Conservation (phyloP, 805 yeast species). For the Wickerhamiella dianesei region DNA sequence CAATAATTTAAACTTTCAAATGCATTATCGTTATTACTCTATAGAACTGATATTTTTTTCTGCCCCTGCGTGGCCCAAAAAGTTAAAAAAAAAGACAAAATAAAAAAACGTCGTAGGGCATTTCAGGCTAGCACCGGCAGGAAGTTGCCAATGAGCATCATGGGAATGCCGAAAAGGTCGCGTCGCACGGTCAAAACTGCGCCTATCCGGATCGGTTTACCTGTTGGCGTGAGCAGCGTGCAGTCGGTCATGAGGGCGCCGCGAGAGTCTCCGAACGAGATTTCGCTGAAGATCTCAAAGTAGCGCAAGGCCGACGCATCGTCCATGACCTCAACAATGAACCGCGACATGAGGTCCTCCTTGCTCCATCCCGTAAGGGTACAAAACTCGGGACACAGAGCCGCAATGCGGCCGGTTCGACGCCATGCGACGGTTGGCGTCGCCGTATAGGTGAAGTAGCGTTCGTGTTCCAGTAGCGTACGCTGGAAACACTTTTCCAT, state of each 20-base stretch:
- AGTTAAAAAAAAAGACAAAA: too few species aligned
- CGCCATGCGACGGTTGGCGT: slow-evolving; percentile 96
- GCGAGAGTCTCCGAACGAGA: slow-evolving; percentile 81
- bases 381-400: slow-evolving; percentile 88
- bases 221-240: slow-evolving; percentile 41
- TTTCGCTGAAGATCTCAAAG: slow-evolving; percentile 67
- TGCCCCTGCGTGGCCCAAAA: too few species aligned
- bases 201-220: slow-evolving; percentile 45
- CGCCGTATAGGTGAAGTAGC: slow-evolving; percentile 69
- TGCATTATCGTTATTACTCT: background rate
- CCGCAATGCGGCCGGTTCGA: slow-evolving; percentile 87
- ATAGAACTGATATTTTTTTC: too few species aligned
- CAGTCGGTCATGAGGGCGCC: slow-evolving; percentile 86
- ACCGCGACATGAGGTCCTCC: slow-evolving; percentile 40
- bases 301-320: slow-evolving; percentile 78
- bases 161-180: slow-evolving; percentile 92
- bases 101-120: background rate
- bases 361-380: slow-evolving; percentile 81
- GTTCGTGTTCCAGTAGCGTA: slow-evolving; percentile 76
- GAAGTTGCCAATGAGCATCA: slow-evolving; percentile 92
- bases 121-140: slow-evolving; percentile 42
- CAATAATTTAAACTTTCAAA: slow-evolving; percentile 35
- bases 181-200: slow-evolving; percentile 88
- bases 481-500: slow-evolving; percentile 96
- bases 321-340: slow-evolving; percentile 60